phyloP scores from a whole-genome alignment of 2,329 filamentous ascomycete genomes.

The Aureobasidium sp. region DNA sequence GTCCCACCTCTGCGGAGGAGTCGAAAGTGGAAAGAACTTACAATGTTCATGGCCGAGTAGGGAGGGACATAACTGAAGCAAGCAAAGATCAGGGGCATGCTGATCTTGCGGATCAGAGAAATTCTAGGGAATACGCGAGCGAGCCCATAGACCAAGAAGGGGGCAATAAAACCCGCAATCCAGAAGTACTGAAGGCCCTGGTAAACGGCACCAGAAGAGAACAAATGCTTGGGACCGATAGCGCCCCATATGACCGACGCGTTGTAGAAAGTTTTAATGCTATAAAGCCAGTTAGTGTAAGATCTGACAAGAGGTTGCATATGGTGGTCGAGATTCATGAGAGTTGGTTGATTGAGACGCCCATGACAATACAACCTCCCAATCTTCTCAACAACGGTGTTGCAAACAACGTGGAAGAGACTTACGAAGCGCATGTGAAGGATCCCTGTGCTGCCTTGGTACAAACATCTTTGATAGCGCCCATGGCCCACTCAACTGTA shows the following conservation, averaged over 20 bases:
- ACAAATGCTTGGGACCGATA: constrained; percentile 7
- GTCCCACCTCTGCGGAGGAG: no score
- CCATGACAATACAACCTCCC: no score
- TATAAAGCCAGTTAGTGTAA: no score
- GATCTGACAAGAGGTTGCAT: no score
- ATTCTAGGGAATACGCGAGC: constrained; percentile 17
- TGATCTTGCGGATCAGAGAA: constrained; percentile 17
- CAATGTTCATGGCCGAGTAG: constrained; percentile 60
- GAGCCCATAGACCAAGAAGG: constrained; percentile 65
- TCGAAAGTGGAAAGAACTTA: not conserved
- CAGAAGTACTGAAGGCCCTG: constrained; percentile 74
- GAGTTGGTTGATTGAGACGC: no score
- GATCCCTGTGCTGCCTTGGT: constrained; percentile 32
- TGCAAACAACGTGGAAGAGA: no score
- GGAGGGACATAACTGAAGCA: constrained; percentile 80
- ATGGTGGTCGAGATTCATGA: no score
- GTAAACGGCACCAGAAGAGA: constrained; percentile 64
- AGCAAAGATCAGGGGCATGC: constrained; percentile 63
- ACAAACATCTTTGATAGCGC: constrained; percentile 66
- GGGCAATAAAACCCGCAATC: constrained; percentile 63
- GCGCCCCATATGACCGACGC: constrained; percentile 76
- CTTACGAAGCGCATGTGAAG: not conserved
- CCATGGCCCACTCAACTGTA: constrained; percentile 86
- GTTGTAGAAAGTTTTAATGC: constrained; percentile 75
- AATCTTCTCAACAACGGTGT: no score